A percentile compares a stretch with the other conserved stretches of the same genome.
Conservation (phyloP, 176 grass and related monocot genomes). For the Rhynchospora tenuis region DNA sequence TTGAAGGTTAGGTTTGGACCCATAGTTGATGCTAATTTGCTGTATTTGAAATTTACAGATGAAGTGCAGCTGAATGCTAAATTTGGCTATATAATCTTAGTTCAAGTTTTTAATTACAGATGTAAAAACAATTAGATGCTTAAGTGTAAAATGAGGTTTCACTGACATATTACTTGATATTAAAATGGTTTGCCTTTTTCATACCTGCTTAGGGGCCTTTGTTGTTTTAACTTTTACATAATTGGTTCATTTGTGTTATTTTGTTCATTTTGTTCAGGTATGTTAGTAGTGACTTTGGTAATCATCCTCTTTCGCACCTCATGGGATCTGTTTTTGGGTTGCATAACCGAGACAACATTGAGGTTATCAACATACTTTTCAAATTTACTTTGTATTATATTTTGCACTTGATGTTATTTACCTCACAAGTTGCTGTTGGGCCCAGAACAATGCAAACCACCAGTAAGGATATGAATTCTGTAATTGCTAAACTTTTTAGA, state of each 20-base stretch:
- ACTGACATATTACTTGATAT: neutral
- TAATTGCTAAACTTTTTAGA: conserved; percentile 9
- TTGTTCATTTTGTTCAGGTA: conserved; percentile 44
- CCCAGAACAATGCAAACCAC: neutral
- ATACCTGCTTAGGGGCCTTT: neutral
- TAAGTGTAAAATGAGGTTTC: neutral
- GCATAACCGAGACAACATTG: conserved; percentile 60
- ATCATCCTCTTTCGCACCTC: conserved; percentile 93
- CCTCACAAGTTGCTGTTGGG: neutral
- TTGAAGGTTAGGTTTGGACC: neutral
- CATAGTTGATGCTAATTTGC: neutral
- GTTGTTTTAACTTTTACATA: neutral
- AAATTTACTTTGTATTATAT: neutral
- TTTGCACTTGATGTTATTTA: neutral
- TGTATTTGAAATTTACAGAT: neutral
- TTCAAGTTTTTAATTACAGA: neutral
- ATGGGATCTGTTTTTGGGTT: conserved; percentile 96
- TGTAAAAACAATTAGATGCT: neutral
- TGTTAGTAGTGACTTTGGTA: conserved; percentile 88
- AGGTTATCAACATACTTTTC: conserved; percentile 32
- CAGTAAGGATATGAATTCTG: neutral
- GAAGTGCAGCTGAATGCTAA: neutral
- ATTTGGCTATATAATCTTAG: neutral
- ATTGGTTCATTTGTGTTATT: neutral
- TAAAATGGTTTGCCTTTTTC: neutral